These are phyloP conservation scores for Leishmania tropica DNA, from an alignment of 208 protist genomes.

Conservation along the genomic window DNA sequence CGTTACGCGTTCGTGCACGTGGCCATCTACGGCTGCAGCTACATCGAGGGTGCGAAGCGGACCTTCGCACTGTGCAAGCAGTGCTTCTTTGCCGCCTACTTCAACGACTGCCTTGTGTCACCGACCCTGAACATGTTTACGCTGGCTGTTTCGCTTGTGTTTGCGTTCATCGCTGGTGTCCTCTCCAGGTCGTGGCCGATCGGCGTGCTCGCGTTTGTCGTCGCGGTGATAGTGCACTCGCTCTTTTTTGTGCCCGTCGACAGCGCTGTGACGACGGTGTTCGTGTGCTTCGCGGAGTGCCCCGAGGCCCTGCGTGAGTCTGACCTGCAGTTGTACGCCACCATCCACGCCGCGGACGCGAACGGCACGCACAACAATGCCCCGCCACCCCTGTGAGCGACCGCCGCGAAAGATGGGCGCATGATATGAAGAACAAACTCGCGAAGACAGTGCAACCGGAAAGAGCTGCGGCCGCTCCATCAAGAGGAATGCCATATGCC, in stretches of 20 bases:
- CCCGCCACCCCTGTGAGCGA: constrained; percentile 15
- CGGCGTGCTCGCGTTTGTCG: constrained; percentile 59
- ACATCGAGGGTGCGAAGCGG: constrained; percentile 89
- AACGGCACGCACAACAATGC: constrained; percentile 69
- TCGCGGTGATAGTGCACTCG: constrained; percentile 49
- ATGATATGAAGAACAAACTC: background rate
- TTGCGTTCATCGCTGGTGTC: constrained; percentile 56
- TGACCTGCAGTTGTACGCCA: constrained; percentile 67
- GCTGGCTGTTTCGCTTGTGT: constrained; percentile 53
- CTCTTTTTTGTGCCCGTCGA: constrained; percentile 74
- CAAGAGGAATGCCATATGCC: background rate
- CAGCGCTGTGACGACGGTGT: constrained; percentile 83
- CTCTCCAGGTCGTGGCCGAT: constrained; percentile 27
- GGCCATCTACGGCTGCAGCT: constrained; percentile 92
- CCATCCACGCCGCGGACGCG: constrained; percentile 54
- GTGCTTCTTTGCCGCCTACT: constrained; percentile 79
- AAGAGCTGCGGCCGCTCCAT: background rate
- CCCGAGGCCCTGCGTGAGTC: constrained; percentile 74
- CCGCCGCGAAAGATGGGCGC: background rate
- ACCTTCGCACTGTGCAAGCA: constrained; percentile 82
- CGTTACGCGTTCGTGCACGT: constrained; percentile 93
- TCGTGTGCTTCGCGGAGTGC: constrained; percentile 91
- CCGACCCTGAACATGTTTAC: constrained; percentile 67
- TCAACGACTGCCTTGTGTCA: constrained; percentile 88
- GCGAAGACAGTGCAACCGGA: background rate